phyloP scores from a whole-genome alignment of 192 early-diverging fungal genomes.

The Podila horticola region DNA sequence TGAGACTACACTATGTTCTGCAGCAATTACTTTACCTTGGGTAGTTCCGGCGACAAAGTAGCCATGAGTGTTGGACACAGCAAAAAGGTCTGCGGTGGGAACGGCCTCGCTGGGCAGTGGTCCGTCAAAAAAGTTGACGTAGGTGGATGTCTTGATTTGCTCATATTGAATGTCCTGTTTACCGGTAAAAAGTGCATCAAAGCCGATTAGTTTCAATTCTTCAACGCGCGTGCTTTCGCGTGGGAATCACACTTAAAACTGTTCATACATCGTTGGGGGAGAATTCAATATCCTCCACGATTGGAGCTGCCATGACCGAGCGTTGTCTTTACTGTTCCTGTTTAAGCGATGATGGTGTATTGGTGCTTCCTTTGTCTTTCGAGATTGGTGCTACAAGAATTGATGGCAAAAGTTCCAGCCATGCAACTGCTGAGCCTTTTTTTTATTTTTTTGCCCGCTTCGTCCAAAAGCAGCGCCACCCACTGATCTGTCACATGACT shows the following conservation, averaged over 20 bases:
- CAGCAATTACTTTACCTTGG: constrained; percentile 51
- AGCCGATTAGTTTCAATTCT: too few relatives aligned
- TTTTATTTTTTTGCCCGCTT: too few relatives aligned
- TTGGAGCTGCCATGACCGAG: constrained; percentile 14
- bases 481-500: too few relatives aligned
- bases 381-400: too few relatives aligned
- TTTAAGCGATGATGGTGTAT: too few relatives aligned
- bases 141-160: constrained; percentile 20
- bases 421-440: too few relatives aligned
- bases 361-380: too few relatives aligned
- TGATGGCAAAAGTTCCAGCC: too few relatives aligned
- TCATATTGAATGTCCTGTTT: constrained; percentile 27
- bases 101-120: constrained; percentile 51
- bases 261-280: neutral
- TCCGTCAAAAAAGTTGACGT: constrained; percentile 12
- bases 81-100: constrained; percentile 62
- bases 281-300: constrained; percentile 11
- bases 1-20: neutral
- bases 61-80: constrained; percentile 70
- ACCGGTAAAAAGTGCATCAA: neutral
- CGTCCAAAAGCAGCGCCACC: too few relatives aligned
- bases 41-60: constrained; percentile 74
- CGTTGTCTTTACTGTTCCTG: too few relatives aligned
- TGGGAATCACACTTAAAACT: neutral
- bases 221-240: neutral